Evolutionary conservation across 2,329 filamentous ascomycete species (phyloP), one percentile per base, ranked within the genome.

Genomic region (Claviceps sp.): DNA sequence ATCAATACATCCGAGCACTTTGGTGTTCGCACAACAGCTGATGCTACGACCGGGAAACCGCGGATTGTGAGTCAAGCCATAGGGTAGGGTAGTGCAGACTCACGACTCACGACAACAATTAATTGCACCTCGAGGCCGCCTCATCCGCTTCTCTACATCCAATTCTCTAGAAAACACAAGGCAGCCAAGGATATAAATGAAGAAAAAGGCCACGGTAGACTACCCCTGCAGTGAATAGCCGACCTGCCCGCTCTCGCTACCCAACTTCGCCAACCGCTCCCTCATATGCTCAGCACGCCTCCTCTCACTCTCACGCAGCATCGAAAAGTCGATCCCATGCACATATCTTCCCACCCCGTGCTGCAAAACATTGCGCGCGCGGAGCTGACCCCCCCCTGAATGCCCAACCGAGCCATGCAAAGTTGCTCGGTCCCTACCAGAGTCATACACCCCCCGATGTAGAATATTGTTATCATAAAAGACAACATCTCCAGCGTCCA

Each of bases 391-490:
- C 1, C 77, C 81, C 2, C 65, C 67, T 0, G 71, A 70, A 58
- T 82, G 77, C 1, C 85, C 85, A 47, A 86, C 84, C 52, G 79
- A 84, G 6, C 85, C 85, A 65, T 88, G 85, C 60, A 88, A 67
- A 55, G 84, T 88, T 73, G 84, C 76, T 24, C 85, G 70, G 67
- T 87, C 82, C 58, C 70, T 76, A 1, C 41, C 60, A 13, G 68
- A 67, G 57, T 75, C 70, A 64, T 88, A 89, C 30, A 79, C 78
- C 1, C 85, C 85, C 4, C 85, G 72, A 61, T 88, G 85, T 56
- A 94, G 65, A 57, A 95, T 94, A 65, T 95, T 94, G 63, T 90
- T 94, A 66, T 95, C 82, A 63, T 95, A 95, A 61, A 95, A 95
- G 43, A 86, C 86, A 16, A 85, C 80, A 67, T 95, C 88, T 0